phyloP scores from a whole-genome alignment of 148 eudicot species.

The Rhododendron kiyosumense region DNA sequence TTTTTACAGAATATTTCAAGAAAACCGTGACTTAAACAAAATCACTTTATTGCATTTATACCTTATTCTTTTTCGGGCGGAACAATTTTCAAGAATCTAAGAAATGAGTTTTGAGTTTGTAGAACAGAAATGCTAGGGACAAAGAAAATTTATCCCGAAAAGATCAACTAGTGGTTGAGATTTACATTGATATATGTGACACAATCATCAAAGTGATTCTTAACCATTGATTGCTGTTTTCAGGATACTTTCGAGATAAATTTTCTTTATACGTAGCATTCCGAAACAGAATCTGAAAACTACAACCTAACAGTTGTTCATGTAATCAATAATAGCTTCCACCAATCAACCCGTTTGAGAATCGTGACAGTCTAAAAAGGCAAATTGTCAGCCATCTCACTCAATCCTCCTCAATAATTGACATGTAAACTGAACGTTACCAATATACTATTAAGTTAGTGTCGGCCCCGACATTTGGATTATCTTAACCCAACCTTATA shows the following conservation, averaged over 20 bases:
- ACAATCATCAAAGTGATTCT: no score
- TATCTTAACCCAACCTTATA: no score
- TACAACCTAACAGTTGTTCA: background rate
- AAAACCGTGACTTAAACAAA: background rate
- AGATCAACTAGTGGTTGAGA: no score
- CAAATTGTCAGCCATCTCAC: background rate
- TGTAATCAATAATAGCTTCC: background rate
- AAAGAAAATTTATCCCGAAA: no score
- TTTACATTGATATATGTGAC: no score
- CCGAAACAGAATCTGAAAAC: background rate
- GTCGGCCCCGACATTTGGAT: no score
- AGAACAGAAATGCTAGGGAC: no score
- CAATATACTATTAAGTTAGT: background rate
- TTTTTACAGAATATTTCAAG: background rate
- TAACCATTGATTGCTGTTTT: no score
- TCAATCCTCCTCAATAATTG: background rate
- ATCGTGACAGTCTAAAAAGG: background rate
- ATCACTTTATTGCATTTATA: background rate
- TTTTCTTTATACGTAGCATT: no score
- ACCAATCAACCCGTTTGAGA: background rate
- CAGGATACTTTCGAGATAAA: no score
- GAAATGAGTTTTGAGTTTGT: background rate
- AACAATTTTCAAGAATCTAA: background rate
- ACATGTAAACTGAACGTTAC: background rate
- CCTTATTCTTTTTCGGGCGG: background rate